Evolutionary conservation across 768 basidiomycete species (phyloP).

Genomic region (Agrocybe chaxingu): DNA sequence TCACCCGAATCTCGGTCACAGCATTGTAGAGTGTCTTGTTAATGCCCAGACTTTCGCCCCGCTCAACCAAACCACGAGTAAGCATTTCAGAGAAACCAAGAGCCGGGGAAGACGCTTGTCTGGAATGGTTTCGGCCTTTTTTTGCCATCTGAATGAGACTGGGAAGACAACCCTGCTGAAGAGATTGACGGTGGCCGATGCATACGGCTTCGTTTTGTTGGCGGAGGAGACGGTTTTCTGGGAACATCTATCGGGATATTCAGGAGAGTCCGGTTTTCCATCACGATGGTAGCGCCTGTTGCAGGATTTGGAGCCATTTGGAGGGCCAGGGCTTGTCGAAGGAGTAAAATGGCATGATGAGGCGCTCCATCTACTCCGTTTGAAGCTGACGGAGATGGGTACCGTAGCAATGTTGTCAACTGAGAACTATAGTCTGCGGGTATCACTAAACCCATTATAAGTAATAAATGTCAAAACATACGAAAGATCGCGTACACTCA

Average conservation of each 20-base stretch:
- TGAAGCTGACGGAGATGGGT: constrained; percentile 55
- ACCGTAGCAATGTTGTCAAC: constrained; percentile 81
- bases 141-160: constrained; percentile 11
- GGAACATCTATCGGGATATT: constrained; percentile 70
- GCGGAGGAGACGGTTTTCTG: constrained; percentile 27
- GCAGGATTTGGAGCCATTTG: constrained; percentile 71
- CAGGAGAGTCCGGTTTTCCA: constrained; percentile 81
- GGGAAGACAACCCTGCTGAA: constrained; percentile 6
- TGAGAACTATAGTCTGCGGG: constrained; percentile 84
- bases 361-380: constrained; percentile 32
- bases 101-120: constrained; percentile 38
- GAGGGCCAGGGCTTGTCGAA: constrained; percentile 81
- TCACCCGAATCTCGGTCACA: constrained; percentile 72
- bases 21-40: constrained; percentile 82
- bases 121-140: constrained; percentile 26
- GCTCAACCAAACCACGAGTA: constrained; percentile 68
- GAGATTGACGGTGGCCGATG: constrained; percentile 16
- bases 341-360: constrained; percentile 64
- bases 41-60: constrained; percentile 78
- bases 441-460: constrained; percentile 53
- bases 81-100: constrained; percentile 69
- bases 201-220: constrained; percentile 14
- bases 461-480: constrained; percentile 10
- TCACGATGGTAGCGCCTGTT: constrained; percentile 71
- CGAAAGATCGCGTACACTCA: constrained; percentile 53